These are phyloP conservation scores for Psilocybe cubensis DNA, from an alignment of 768 basidiomycete genomes.

Conservation along the genomic window DNA sequence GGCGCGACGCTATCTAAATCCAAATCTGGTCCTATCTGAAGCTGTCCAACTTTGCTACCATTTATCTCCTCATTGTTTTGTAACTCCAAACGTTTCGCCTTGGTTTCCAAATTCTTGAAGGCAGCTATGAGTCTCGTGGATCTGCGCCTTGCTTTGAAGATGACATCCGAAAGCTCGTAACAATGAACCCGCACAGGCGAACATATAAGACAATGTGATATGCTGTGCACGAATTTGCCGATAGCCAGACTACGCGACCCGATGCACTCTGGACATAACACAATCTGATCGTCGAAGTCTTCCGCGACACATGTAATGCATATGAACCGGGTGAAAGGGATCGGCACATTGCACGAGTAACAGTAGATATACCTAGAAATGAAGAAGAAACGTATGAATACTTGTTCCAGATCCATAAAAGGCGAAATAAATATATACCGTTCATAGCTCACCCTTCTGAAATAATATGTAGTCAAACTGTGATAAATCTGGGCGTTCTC, in stretches of 20 bases:
- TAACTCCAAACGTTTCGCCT: not conserved
- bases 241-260: not conserved
- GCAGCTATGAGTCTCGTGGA: slow-evolving; percentile 1
- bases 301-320: slow-evolving; percentile 12
- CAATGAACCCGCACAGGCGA: not conserved
- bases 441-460: not conserved
- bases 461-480: not conserved
- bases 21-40: not conserved
- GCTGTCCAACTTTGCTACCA: not conserved
- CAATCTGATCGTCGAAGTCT: slow-evolving; percentile 3
- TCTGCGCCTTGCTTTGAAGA: not conserved
- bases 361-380: not conserved
- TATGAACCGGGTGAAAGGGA: slow-evolving; percentile 1
- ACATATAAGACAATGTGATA: slow-evolving; percentile 3
- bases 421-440: not conserved
- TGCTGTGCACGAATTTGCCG: not conserved
- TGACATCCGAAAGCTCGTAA: not conserved
- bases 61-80: not conserved
- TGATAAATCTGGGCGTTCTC: not conserved
- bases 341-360: not conserved
- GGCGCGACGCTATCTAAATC: not conserved
- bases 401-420: not conserved
- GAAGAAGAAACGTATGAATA: not conserved
- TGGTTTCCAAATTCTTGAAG: slow-evolving; percentile 1
- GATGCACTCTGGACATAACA: slow-evolving; percentile 3